These are phyloP conservation scores for Teunomyces atbi DNA, from an alignment of 805 yeast species.

Conservation along the genomic window DNA sequence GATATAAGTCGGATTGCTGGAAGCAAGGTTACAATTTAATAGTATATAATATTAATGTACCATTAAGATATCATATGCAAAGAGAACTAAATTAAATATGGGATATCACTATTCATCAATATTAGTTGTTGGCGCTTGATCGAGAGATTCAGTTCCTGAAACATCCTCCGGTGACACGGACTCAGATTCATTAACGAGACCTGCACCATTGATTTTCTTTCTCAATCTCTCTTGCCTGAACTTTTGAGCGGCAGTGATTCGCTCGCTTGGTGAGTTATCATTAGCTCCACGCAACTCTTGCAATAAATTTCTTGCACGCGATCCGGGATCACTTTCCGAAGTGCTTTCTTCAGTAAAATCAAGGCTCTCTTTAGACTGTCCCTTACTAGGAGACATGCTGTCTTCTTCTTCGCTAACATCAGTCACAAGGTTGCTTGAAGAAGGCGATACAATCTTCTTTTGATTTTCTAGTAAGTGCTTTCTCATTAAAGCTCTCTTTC, in stretches of 20 bases:
- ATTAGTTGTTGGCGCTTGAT: not conserved
- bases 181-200: constrained; percentile 4
- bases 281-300: constrained; percentile 52
- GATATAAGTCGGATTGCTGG: constrained; percentile 15
- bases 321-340: constrained; percentile 43
- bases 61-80: constrained; percentile 2
- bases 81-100: constrained; percentile 1
- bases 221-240: constrained; percentile 41
- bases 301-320: constrained; percentile 62
- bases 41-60: not conserved
- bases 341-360: not conserved
- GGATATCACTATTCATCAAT: constrained; percentile 1
- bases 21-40: constrained; percentile 6
- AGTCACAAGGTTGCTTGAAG: not conserved
- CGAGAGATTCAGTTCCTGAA: constrained; percentile 1
- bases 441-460: constrained; percentile 12
- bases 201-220: constrained; percentile 17
- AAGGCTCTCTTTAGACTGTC: not conserved
- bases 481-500: constrained; percentile 76
- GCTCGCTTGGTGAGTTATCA: constrained; percentile 21
- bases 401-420: constrained; percentile 12
- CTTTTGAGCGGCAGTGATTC: constrained; percentile 40
- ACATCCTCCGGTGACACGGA: constrained; percentile 3
- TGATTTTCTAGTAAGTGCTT: constrained; percentile 44
- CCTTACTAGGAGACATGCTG: constrained; percentile 12